Conservation (phyloP, 2,329 filamentous ascomycete species). For the Macroventuria anomochaeta region DNA sequence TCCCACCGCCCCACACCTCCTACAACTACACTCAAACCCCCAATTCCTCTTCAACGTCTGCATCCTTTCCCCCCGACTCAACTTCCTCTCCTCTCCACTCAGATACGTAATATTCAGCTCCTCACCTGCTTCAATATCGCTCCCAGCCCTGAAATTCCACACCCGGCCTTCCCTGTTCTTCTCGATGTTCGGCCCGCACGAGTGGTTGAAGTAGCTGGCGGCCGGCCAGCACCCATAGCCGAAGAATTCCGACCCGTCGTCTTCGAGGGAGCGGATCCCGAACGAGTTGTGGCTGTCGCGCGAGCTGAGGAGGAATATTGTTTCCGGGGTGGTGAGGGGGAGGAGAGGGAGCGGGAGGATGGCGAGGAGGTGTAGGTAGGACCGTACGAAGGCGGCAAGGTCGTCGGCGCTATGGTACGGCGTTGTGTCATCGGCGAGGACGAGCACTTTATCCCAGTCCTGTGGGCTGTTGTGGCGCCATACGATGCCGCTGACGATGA, state of each 20-base stretch:
- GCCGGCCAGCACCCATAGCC: conserved; percentile 56
- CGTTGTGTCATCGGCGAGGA: conserved; percentile 50
- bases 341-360: conserved; percentile 49
- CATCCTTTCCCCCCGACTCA: conserved; percentile 48
- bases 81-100: conserved; percentile 55
- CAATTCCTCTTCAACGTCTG: conserved; percentile 49
- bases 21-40: conserved; percentile 56
- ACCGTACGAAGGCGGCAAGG: conserved; percentile 48
- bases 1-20: conserved; percentile 41
- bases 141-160: conserved; percentile 51
- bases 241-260: conserved; percentile 57
- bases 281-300: conserved; percentile 57
- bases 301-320: conserved; percentile 45
- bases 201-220: conserved; percentile 59
- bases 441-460: conserved; percentile 43
- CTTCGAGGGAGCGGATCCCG: conserved; percentile 53
- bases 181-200: conserved; percentile 53
- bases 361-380: conserved; percentile 53
- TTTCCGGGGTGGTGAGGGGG: conserved; percentile 40
- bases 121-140: conserved; percentile 48
- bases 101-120: conserved; percentile 58
- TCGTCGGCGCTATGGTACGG: conserved; percentile 53
- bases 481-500: conserved; percentile 52
- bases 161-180: conserved; percentile 51
- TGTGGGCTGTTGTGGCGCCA: conserved; percentile 38